A percentile compares a stretch with the other conserved stretches of the same genome.
These are phyloP conservation scores for Nepenthes alata DNA, from an alignment of 179 eudicot species.

Conservation along the genomic window DNA sequence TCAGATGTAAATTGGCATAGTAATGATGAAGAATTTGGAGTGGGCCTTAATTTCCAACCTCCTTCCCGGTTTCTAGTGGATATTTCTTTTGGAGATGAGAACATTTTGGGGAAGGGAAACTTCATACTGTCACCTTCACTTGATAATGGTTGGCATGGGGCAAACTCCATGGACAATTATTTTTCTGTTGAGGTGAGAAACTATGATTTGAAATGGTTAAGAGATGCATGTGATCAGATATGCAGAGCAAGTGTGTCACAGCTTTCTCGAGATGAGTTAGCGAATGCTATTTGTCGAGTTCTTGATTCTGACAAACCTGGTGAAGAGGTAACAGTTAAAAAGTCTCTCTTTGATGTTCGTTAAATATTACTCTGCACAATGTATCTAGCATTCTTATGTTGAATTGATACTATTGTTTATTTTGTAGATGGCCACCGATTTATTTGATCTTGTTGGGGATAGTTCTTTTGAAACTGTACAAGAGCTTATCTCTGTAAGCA, in stretches of 20 bases:
- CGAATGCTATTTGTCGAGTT: slow-evolving; percentile 78
- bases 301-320: slow-evolving; percentile 93
- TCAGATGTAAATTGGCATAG: slow-evolving; percentile 19
- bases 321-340: slow-evolving; percentile 58
- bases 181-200: slow-evolving; percentile 19
- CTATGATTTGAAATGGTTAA: slow-evolving; percentile 78
- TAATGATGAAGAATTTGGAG: slow-evolving; percentile 61
- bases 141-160: slow-evolving; percentile 35
- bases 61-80: slow-evolving; percentile 77
- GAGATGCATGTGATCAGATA: slow-evolving; percentile 60
- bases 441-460: slow-evolving; percentile 95
- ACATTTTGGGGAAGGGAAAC: slow-evolving; percentile 27
- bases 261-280: slow-evolving; percentile 86
- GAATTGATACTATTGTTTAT: background rate
- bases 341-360: background rate
- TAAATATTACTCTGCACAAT: slow-evolving; percentile 4
- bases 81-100: slow-evolving; percentile 51
- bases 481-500: slow-evolving; percentile 65
- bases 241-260: slow-evolving; percentile 61
- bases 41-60: slow-evolving; percentile 50
- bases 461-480: slow-evolving; percentile 84
- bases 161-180: slow-evolving; percentile 14
- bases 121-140: slow-evolving; percentile 32
- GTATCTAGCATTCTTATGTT: background rate
- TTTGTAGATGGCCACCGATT: slow-evolving; percentile 83